phyloP scores from a whole-genome alignment of 257 asterid species.

The Scutellaria baicalensis region DNA sequence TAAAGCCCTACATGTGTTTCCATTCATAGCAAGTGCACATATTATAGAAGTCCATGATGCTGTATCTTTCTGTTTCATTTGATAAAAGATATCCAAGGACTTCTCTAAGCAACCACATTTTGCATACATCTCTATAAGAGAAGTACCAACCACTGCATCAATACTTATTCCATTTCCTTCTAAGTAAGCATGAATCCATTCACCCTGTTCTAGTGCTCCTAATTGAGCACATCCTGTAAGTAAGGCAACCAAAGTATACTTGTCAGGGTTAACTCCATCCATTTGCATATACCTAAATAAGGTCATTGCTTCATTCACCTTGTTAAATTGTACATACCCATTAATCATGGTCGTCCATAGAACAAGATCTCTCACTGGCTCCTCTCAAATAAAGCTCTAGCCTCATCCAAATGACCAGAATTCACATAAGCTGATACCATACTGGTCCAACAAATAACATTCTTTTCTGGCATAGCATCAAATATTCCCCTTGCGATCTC shows the following conservation, averaged over 20 bases:
- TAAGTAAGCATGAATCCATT: slow-evolving; percentile 62
- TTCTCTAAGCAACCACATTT: slow-evolving; percentile 71
- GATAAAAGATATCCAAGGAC: slow-evolving; percentile 45
- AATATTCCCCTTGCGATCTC: slow-evolving; percentile 57
- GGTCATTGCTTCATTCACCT: slow-evolving; percentile 62
- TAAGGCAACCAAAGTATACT: slow-evolving; percentile 64
- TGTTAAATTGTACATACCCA: slow-evolving; percentile 70
- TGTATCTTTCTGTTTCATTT: slow-evolving; percentile 53
- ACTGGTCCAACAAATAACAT: slow-evolving; percentile 81
- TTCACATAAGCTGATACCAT: slow-evolving; percentile 67
- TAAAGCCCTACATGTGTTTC: slow-evolving; percentile 45
- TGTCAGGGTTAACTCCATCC: slow-evolving; percentile 60
- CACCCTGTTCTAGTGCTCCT: slow-evolving; percentile 76
- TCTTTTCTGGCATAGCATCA: slow-evolving; percentile 43
- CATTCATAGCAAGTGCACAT: slow-evolving; percentile 69
- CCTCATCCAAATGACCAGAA: slow-evolving; percentile 55
- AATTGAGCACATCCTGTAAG: slow-evolving; percentile 84
- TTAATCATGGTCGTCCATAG: slow-evolving; percentile 87
- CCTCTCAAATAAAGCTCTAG: slow-evolving; percentile 54
- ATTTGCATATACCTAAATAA: slow-evolving; percentile 69
- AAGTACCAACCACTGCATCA: slow-evolving; percentile 72
- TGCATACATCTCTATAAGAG: slow-evolving; percentile 82
- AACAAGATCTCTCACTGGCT: slow-evolving; percentile 67
- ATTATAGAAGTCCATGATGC: slow-evolving; percentile 75
- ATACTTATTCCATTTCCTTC: slow-evolving; percentile 41